Conservation (phyloP, 208 protist species). For the Borovskyia barvae region DNA sequence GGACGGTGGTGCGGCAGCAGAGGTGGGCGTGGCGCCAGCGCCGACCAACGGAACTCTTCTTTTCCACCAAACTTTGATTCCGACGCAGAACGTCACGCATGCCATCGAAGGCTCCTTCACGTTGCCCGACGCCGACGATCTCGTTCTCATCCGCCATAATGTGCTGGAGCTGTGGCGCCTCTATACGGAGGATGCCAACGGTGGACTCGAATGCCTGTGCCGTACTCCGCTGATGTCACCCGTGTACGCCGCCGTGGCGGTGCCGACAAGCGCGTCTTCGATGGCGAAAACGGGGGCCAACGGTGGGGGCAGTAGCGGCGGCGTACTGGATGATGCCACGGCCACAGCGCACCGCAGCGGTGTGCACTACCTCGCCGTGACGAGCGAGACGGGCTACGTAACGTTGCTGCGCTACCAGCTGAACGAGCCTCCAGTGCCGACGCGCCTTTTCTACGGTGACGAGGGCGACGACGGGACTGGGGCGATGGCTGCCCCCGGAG, state of each 20-base stretch:
- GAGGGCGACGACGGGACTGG: conserved; percentile 3
- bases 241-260: conserved; percentile 61
- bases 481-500: background rate
- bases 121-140: conserved; percentile 56
- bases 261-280: conserved; percentile 45
- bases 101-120: conserved; percentile 77
- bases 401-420: conserved; percentile 94
- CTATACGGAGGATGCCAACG: conserved; percentile 32
- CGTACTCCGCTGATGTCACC: conserved; percentile 49
- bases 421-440: conserved; percentile 52
- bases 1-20: background rate
- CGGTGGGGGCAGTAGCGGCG: background rate
- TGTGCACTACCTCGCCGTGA: conserved; percentile 94
- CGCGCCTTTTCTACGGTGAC: conserved; percentile 24
- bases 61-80: conserved; percentile 85
- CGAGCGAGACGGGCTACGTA: conserved; percentile 93
- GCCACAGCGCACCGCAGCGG: conserved; percentile 21
- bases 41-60: conserved; percentile 44
- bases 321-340: conserved; percentile 13
- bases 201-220: conserved; percentile 64
- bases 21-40: background rate
- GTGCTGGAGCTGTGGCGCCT: conserved; percentile 75
- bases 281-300: conserved; percentile 13
- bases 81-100: conserved; percentile 70
- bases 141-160: conserved; percentile 68